Percentiles rank a stretch among this genome's conserved stretches.
Conservation (phyloP, 345 rosid genomes). For the Populus nigra region DNA sequence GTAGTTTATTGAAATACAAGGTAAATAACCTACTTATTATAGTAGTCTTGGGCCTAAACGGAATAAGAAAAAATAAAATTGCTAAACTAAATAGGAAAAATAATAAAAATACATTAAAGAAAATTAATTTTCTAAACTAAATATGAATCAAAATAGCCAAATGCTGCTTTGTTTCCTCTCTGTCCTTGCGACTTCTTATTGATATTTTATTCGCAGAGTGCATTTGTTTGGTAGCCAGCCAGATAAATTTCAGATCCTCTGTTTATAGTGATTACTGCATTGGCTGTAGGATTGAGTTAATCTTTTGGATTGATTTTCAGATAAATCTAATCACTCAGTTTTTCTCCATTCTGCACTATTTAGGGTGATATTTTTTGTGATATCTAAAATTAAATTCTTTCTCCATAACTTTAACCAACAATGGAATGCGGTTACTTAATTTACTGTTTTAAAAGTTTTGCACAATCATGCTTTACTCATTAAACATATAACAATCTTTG, state of each 20-base stretch:
- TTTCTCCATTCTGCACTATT: neutral
- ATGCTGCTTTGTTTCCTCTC: neutral
- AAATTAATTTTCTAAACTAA: too few relatives aligned
- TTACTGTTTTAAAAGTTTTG: too few relatives aligned
- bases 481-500: neutral
- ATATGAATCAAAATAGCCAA: too few relatives aligned
- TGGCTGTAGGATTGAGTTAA: neutral
- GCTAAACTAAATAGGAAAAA: too few relatives aligned
- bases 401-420: too few relatives aligned
- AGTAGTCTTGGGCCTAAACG: too few relatives aligned
- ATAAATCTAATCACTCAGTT: neutral
- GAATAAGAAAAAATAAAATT: too few relatives aligned
- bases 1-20: too few relatives aligned
- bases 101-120: too few relatives aligned
- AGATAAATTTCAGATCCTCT: neutral
- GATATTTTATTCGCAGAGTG: neutral
- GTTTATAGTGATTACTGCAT: neutral
- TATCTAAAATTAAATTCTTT: too few relatives aligned
- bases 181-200: neutral
- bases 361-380: neutral
- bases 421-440: neutral
- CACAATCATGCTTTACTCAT: neutral
- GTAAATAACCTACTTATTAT: too few relatives aligned
- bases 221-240: neutral
- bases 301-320: neutral